These are phyloP conservation scores for Aegilops bicornis DNA, from an alignment of 176 grass and related monocot genomes.

Conservation along the genomic window DNA sequence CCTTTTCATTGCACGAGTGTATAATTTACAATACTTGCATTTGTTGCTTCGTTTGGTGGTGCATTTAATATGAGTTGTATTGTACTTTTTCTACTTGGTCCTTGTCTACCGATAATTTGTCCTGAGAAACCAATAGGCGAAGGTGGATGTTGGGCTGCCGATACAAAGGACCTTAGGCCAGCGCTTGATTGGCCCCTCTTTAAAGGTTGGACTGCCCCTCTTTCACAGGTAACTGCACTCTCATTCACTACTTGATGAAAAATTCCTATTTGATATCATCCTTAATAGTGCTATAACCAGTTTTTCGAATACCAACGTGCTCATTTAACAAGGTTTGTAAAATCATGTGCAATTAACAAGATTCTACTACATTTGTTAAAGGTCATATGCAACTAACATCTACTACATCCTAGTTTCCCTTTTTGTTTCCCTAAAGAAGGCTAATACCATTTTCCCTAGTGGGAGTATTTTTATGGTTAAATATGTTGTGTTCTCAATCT, in stretches of 20 bases:
- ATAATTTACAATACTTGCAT: not conserved
- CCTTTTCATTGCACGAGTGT: not conserved
- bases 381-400: no score
- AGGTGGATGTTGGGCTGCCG: slow-evolving; percentile 30
- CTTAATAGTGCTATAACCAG: not conserved
- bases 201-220: slow-evolving; percentile 43
- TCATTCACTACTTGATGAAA: not conserved
- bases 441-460: no score
- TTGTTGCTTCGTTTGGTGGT: not conserved
- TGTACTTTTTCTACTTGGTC: slow-evolving; percentile 8
- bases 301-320: not conserved
- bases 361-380: not conserved
- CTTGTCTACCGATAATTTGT: slow-evolving; percentile 32
- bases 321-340: not conserved
- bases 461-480: no score
- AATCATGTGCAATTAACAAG: not conserved
- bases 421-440: no score
- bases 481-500: no score
- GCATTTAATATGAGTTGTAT: not conserved
- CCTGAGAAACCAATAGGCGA: slow-evolving; percentile 35
- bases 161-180: slow-evolving; percentile 39
- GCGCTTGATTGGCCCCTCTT: slow-evolving; percentile 45
- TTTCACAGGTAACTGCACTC: slow-evolving; percentile 34
- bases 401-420: not conserved
- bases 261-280: not conserved